Percentiles rank a stretch among this genome's conserved stretches.
These are phyloP conservation scores for Apiospora hydei DNA, from an alignment of 2,329 filamentous ascomycete genomes.

Conservation along the genomic window DNA sequence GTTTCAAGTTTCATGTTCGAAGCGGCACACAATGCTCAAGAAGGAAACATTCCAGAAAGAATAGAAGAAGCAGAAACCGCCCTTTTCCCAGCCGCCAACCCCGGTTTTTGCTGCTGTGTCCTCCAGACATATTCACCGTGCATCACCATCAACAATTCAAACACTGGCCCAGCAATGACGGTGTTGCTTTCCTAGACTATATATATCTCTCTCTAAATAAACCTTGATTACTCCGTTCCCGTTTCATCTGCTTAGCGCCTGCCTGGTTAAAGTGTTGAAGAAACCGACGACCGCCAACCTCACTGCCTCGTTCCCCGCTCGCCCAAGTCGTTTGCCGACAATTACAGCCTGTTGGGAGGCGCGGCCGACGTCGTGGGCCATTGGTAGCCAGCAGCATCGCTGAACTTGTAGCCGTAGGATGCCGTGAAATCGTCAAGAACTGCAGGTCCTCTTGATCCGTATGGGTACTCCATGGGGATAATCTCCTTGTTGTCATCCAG, in stretches of 20 bases:
- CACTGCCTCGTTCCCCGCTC: conserved; percentile 26
- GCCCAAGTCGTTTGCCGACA: conserved; percentile 33
- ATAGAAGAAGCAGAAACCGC: background rate
- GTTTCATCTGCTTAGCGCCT: conserved; percentile 16
- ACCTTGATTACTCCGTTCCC: conserved; percentile 14
- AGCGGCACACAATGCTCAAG: background rate
- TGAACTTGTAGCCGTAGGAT: conserved; percentile 99
- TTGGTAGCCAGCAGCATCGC: conserved; percentile 93
- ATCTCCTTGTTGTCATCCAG: conserved; percentile 99
- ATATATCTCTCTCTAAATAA: conserved; percentile 12
- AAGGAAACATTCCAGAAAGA: background rate
- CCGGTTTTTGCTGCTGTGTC: background rate
- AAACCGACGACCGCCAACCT: conserved; percentile 9
- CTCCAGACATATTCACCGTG: background rate
- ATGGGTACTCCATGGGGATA: conserved; percentile 98
- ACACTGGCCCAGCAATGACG: background rate
- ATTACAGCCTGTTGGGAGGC: conserved; percentile 82
- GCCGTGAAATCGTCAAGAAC: conserved; percentile 98
- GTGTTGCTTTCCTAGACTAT: conserved; percentile 13
- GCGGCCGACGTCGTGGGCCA: conserved; percentile 82
- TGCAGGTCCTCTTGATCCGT: conserved; percentile 94
- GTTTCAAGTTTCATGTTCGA: background rate
- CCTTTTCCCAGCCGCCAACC: background rate
- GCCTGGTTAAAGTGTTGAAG: conserved; percentile 10
- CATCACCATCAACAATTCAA: background rate